Evolutionary conservation across 169 alveolate species (phyloP), one percentile per base, ranked within the genome.

Genomic region (Plasmodium knowlesi): DNA sequence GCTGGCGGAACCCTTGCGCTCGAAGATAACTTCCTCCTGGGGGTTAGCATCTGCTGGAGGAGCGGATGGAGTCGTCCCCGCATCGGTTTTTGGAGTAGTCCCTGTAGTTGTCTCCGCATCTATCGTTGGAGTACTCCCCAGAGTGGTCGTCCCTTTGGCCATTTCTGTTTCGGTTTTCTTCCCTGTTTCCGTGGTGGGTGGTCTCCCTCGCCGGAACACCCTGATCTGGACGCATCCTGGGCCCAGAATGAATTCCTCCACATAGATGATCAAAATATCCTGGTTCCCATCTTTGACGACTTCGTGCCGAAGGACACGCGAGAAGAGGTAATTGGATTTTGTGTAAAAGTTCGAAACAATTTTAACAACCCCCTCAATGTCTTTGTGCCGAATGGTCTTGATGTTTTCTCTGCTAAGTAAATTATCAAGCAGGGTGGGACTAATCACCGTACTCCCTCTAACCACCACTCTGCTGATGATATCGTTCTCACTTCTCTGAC

Each of bases 231-330:
- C 76, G n/a, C 41, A 43, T 16, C 76, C 74, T 76, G 73, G 50
- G 16, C 74, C 46, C 12, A 91, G 54, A 22, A 91, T 53, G 16
- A 81, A 22, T 39, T 91, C 95, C 41, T 82, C 73, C 22, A 82
- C 95, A 9, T 91, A 72, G 46, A 91, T 82, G 16, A 71, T 25
- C 61, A 91, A 16, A 5, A 37, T 54, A 6, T 91, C 74, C 34
- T 67, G n/a, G 37, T 82, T 41, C 6, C 46, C 81, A 14, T 82
- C 81, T 5, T 81, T 70, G 34, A 46, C 34, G 3, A 91, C 30
- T 70, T 91, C 95, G 74, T 91, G 67, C 67, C 54, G 82, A 5
- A 46, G 43, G 54, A 91, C 92, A 32, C 74, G 54, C 22, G 95
- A 91, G 57, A 91, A 91, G 30, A 91, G 32, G 50, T 71, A 34